Evolutionary conservation across 2,329 filamentous ascomycete species (phyloP), one percentile per base, ranked within the genome.

Genomic region (Cercospora nicotianae): DNA sequence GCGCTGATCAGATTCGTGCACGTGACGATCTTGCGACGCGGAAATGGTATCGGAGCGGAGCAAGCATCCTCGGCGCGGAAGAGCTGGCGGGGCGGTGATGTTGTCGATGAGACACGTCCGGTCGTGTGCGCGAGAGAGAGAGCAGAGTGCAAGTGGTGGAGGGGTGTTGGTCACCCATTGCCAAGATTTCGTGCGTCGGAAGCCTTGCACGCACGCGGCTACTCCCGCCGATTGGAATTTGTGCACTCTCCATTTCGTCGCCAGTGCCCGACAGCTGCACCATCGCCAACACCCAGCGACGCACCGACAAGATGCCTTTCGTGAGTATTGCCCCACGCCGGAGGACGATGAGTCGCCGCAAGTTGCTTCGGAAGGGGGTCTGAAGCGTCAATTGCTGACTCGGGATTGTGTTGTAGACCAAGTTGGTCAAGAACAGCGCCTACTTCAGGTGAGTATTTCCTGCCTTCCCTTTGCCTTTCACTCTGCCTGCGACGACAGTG

Each of bases 351-450:
- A 91, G 91, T 95, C 92, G 86, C 86, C 88, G 93, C 94, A 97
- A 97, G 92, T 93, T 96, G 93, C 93, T 97, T 97, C 94, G 94
- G 92, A 91, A 83, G 84, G 83, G 82, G 70, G 67, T 85, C 94
- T 97, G 94, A 97, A 97, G 94, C 93, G 94, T 89, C 89, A 97
- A 97, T 97, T 97, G 94, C 94, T 97, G 94, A 97, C 93, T 97
- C 92, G 90, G 83, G 87, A 86, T 83, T 83, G 82, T 76, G 76
- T 48, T 72, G 69, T 66, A 72, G 69, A 70, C 64, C 67, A 66
- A 71, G 67, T 57, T 65, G 58, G 69, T 69, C 67, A 69, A 66
- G 57, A 67, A 67, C 62, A 66, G 65, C 62, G 60, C 65, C 62
- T 60, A 36, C 51, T 60, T 57, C 28, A 48, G 59, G 51, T 63